Evolutionary conservation across 176 grass and related monocot species (phyloP).

Genomic region (bread wheat (Triticum aestivum)): DNA sequence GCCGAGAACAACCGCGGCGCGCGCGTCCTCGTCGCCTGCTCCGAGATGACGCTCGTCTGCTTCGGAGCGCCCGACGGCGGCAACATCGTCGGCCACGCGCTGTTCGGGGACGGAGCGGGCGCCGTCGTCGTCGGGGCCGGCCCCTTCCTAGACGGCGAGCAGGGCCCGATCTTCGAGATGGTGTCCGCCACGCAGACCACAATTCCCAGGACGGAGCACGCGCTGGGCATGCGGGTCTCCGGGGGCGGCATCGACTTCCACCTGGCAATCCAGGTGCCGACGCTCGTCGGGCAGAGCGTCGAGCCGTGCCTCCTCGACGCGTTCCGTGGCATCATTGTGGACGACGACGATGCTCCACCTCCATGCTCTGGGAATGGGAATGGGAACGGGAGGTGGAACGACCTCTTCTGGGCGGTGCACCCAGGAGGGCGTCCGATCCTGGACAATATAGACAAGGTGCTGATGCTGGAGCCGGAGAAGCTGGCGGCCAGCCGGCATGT

Average conservation of each 20-base stretch:
- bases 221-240: constrained; percentile 30
- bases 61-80: constrained; percentile 31
- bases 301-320: constrained; percentile 32
- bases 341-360: no score
- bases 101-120: constrained; percentile 47
- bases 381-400: constrained; percentile 16
- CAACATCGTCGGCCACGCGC: constrained; percentile 38
- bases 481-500: constrained; percentile 30
- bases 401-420: constrained; percentile 54
- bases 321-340: neutral
- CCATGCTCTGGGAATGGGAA: neutral
- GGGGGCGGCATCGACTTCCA: constrained; percentile 32
- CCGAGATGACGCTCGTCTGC: constrained; percentile 41
- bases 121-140: constrained; percentile 43
- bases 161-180: constrained; percentile 43
- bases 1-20: constrained; percentile 57
- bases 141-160: constrained; percentile 24
- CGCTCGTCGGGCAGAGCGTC: constrained; percentile 37
- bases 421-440: constrained; percentile 27
- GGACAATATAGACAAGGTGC: constrained; percentile 42
- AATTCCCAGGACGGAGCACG: constrained; percentile 38
- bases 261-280: constrained; percentile 37
- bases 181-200: constrained; percentile 41
- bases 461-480: constrained; percentile 38
- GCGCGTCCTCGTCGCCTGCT: constrained; percentile 43